Conservation (phyloP, 148 eudicot species). For the Mesembryanthemum crystallinum region DNA sequence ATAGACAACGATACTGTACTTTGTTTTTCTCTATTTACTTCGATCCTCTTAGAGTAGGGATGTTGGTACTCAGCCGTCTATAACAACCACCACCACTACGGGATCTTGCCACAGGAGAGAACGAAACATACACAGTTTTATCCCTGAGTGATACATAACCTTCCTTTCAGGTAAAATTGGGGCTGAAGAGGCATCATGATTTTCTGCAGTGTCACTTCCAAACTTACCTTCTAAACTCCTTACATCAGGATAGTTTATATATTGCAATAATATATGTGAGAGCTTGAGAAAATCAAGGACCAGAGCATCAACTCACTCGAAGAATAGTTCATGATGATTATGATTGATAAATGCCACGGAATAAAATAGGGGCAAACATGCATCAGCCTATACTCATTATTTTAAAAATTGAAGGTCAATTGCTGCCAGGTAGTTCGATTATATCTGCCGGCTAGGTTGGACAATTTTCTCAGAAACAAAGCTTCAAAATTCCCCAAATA, state of each 20-base stretch:
- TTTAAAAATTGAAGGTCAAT: not conserved
- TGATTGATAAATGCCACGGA: not conserved
- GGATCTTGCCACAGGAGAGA: not conserved
- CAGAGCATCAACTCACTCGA: not conserved
- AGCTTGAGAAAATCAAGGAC: not conserved
- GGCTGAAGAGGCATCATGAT: no score
- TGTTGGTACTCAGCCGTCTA: not conserved
- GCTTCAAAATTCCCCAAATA: no score
- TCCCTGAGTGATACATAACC: not conserved
- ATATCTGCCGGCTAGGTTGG: no score
- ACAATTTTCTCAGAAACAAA: no score
- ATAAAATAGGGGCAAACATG: not conserved
- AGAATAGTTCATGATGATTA: not conserved
- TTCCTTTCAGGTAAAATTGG: not conserved
- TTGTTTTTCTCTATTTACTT: not conserved
- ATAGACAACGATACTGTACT: not conserved
- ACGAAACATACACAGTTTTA: not conserved
- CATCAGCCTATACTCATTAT: not conserved
- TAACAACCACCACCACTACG: not conserved
- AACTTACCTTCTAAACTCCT: not conserved
- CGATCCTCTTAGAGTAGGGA: not conserved
- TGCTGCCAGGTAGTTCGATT: no score
- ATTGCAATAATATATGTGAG: not conserved
- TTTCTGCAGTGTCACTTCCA: not conserved
- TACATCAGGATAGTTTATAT: not conserved